Evolutionary conservation across 1,284 basidiomycete genomes (phyloP).

Genomic region (Neonothopanus nambi): DNA sequence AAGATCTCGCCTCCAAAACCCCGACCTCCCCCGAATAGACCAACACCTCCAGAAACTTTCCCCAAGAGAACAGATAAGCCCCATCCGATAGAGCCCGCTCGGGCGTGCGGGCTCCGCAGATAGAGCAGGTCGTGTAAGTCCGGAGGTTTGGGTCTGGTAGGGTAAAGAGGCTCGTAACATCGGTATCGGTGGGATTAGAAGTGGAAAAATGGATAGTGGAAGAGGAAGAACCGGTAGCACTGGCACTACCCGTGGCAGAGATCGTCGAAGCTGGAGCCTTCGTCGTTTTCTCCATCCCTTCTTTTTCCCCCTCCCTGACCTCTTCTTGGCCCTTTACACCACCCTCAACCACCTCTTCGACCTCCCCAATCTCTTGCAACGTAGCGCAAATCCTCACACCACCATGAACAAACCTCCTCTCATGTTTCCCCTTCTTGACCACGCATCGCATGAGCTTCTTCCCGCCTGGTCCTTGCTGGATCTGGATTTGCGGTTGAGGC

Average conservation of each 20-base stretch:
- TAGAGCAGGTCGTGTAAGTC: conserved; percentile 39
- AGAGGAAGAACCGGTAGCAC: no score
- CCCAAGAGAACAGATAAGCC: conserved; percentile 58
- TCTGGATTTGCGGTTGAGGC: no score
- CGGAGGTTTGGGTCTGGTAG: no score
- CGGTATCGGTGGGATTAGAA: no score
- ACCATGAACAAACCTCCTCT: conserved; percentile 51
- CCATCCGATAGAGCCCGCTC: conserved; percentile 50
- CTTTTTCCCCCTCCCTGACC: conserved; percentile 15
- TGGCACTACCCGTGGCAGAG: no score
- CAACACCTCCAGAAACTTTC: conserved; percentile 67
- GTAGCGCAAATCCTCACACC: conserved; percentile 37
- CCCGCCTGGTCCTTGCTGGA: no score
- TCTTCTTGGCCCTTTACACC: conserved; percentile 12
- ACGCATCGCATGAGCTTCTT: conserved; percentile 34
- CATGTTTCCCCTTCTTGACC: conserved; percentile 45
- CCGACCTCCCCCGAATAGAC: conserved; percentile 47
- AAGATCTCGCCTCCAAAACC: no score
- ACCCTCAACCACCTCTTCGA: no score
- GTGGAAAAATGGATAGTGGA: no score
- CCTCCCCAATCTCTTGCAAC: conserved; percentile 28
- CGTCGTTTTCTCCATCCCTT: conserved; percentile 19
- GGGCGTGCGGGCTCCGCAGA: conserved; percentile 46
- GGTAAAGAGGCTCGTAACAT: no score
- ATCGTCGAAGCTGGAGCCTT: no score